Percentiles rank a stretch among this genome's conserved stretches.
phyloP scores from a whole-genome alignment of 148 eudicot species.

The Rhododendron simsii region DNA sequence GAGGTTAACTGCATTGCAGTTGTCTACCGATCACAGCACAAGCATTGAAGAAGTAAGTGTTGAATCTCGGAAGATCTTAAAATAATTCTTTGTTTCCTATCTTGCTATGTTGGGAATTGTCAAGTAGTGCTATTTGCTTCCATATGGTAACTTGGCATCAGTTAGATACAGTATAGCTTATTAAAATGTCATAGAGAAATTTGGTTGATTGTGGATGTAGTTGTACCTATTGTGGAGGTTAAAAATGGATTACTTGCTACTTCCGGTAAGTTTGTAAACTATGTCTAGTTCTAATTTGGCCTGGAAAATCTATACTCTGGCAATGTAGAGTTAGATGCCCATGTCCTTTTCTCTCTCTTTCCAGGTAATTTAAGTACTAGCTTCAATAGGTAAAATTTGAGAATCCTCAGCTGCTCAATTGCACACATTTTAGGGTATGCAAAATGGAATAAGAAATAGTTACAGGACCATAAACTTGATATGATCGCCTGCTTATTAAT shows the following conservation, averaged over 20 bases:
- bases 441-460: neutral
- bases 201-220: neutral
- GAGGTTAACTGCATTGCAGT: conserved; percentile 77
- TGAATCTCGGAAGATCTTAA: conserved; percentile 6
- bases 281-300: neutral
- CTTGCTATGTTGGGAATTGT: neutral
- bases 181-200: neutral
- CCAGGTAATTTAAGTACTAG: neutral
- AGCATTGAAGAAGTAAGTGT: conserved; percentile 84
- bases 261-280: neutral
- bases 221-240: neutral
- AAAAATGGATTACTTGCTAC: neutral
- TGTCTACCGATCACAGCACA: conserved; percentile 96
- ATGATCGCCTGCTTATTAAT: neutral
- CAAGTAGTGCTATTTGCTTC: neutral
- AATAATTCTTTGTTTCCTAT: neutral
- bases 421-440: neutral
- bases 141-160: conserved; percentile 1
- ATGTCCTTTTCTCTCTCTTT: neutral
- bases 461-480: neutral
- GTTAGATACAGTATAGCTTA: neutral
- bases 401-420: neutral
- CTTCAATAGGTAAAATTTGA: neutral
- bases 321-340: neutral
- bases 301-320: neutral